Base-by-base conservation (phyloP, 2,329 filamentous ascomycete species). In the Fusarium sp. region DNA sequence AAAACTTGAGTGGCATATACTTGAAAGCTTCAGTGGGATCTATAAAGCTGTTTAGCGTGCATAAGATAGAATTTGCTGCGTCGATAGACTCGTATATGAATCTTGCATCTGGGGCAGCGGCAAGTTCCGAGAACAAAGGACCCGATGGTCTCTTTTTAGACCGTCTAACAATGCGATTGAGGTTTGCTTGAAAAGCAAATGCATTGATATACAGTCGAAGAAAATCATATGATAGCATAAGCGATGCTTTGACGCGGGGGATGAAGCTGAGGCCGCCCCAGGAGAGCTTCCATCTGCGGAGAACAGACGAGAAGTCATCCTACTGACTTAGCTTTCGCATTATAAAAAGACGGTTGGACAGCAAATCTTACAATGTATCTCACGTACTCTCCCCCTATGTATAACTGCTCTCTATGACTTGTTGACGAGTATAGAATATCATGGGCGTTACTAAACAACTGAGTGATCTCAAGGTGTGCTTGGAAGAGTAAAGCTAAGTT, bases 361-460 rank as follows among this genome's bases (percentile, higher is more conserved):
- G 5, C 5, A 23, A 23, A 4, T 66, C 78, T 75, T 56, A 81
- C 80, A 56, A 93, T 90, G 70, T 92, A 93, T 76, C 92, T 90
- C 67, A 92, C 91, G 75, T 93, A 93, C 71, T 92, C 89, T 2
- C 91, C 91, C 75, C 90, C 90, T 32, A 91, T 83, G 80, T 93
- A 92, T 67, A 91, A 87, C 62, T 92, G 89, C 76, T 91, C 90
- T 60, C 90, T 90, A 44, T 90, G 90, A 20, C 89, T 89, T 55
- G 90, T 90, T 10, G 91, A 92, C 0, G 91, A 91, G 77, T 93
- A 93, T 3, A 93, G 80, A 1, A 93, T 89, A 74, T 93, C 91
- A 62, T 93, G 91, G 0, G 92, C 90, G 72, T 93, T 93, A 23
- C 89, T 90, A 76, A 93, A 93, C 3, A 93, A 83, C 71, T 93